phyloP scores from a whole-genome alignment of 768 basidiomycete genomes.

The Mycena filopes region DNA sequence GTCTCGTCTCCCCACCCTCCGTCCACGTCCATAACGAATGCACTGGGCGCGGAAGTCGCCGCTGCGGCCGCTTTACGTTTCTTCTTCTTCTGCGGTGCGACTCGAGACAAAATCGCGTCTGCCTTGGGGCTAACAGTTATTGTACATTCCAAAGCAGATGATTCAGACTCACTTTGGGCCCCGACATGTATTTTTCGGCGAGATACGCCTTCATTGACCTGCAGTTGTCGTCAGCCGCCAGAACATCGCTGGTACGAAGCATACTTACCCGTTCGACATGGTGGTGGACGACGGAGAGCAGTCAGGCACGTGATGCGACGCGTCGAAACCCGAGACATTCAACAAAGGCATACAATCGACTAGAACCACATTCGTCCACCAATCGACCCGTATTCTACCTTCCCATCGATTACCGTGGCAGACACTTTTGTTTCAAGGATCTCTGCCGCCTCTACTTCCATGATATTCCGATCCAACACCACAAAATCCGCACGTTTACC shows the following conservation, averaged over 20 bases:
- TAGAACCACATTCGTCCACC: conserved; percentile 5
- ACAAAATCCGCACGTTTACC: conserved; percentile 94
- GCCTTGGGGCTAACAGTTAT: conserved; percentile 63
- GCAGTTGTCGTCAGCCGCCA: too few species aligned
- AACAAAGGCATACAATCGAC: neutral
- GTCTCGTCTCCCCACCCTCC: conserved; percentile 69
- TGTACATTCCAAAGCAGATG: too few species aligned
- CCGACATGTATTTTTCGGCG: conserved; percentile 95
- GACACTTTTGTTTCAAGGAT: conserved; percentile 74
- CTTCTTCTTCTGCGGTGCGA: conserved; percentile 76
- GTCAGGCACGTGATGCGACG: conserved; percentile 3
- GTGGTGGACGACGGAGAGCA: neutral
- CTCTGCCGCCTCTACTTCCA: conserved; percentile 68
- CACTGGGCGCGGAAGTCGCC: conserved; percentile 38
- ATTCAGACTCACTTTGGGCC: conserved; percentile 53
- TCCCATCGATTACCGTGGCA: conserved; percentile 83
- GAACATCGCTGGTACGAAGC: too few species aligned
- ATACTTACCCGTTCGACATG: conserved; percentile 47
- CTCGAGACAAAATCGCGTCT: conserved; percentile 87
- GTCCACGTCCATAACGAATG: conserved; percentile 74
- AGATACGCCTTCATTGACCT: conserved; percentile 79
- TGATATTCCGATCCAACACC: conserved; percentile 82
- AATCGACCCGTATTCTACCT: conserved; percentile 65
- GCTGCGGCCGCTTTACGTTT: conserved; percentile 66
- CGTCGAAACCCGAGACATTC: neutral